Percentiles rank a stretch among this genome's conserved stretches.
Conservation (phyloP, 805 yeast genomes). For the Wickerhamiella azyma region DNA sequence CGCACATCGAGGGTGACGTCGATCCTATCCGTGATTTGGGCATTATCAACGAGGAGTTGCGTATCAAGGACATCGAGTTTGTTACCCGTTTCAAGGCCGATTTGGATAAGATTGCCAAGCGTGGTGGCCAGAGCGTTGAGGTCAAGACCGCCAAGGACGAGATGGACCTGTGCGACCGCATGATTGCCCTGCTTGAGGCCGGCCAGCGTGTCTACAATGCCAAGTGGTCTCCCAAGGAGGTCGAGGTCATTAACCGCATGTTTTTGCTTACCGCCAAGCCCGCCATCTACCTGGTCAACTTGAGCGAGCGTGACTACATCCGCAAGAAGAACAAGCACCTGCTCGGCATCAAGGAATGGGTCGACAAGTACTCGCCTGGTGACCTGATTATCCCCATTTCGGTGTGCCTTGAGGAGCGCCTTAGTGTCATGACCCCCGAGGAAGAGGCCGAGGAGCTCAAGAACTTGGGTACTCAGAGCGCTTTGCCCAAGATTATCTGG, state of each 20-base stretch:
- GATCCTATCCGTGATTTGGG: constrained; percentile 91
- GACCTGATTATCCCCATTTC: constrained; percentile 86
- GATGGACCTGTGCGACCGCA: constrained; percentile 55
- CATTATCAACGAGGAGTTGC: constrained; percentile 79
- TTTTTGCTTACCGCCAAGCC: constrained; percentile 90
- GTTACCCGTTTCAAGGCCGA: constrained; percentile 70
- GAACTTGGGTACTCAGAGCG: constrained; percentile 57
- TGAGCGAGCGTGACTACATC: constrained; percentile 76
- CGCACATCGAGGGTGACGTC: constrained; percentile 93
- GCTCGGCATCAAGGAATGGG: constrained; percentile 77
- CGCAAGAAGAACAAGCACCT: constrained; percentile 83
- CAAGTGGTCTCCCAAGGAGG: constrained; percentile 81
- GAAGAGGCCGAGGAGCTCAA: constrained; percentile 69
- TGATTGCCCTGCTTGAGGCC: constrained; percentile 62
- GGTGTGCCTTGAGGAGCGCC: constrained; percentile 81
- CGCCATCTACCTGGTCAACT: constrained; percentile 78
- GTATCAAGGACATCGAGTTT: constrained; percentile 94
- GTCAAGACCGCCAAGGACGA: constrained; percentile 81
- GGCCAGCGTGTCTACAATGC: constrained; percentile 84
- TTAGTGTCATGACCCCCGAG: constrained; percentile 75
- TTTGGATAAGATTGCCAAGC: constrained; percentile 63
- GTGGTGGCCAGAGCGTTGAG: constrained; percentile 83
- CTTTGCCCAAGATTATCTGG: constrained; percentile 73
- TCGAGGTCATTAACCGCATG: constrained; percentile 78
- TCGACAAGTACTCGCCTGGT: constrained; percentile 74